Conservation (phyloP, 108 stramenopile species). For the Pseudonitzschia delicatissima region DNA sequence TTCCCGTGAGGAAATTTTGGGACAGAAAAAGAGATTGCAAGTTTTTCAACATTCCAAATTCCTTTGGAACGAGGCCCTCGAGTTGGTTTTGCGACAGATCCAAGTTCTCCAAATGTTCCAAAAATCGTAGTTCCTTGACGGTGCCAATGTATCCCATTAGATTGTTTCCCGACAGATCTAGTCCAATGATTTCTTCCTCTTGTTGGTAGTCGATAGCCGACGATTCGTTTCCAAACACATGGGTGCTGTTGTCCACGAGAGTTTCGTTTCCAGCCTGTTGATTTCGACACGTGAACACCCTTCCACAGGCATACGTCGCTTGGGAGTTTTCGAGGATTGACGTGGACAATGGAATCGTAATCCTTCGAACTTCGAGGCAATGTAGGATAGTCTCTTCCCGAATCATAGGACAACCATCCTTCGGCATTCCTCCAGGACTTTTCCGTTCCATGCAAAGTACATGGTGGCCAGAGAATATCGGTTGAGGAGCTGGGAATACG, state of each 20-base stretch:
- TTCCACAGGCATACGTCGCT: constrained; percentile 1
- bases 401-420: background rate
- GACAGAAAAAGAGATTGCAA: background rate
- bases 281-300: too few species aligned
- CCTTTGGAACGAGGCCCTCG: background rate
- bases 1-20: background rate
- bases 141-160: background rate
- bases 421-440: background rate
- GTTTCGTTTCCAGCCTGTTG: too few species aligned
- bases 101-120: background rate
- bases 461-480: constrained; percentile 5
- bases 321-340: background rate
- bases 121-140: background rate
- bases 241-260: too few species aligned
- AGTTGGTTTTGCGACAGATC: constrained; percentile 2
- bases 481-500: background rate
- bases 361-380: background rate
- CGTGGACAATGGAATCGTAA: background rate
- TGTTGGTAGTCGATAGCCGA: background rate
- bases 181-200: background rate
- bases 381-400: background rate
- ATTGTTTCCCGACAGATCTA: background rate
- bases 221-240: too few species aligned
- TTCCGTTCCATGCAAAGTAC: constrained; percentile 9
- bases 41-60: background rate